Percentiles rank a stretch among this genome's conserved stretches.
These are phyloP conservation scores for Murraya koenigii DNA, from an alignment of 345 rosid genomes.

Conservation along the genomic window DNA sequence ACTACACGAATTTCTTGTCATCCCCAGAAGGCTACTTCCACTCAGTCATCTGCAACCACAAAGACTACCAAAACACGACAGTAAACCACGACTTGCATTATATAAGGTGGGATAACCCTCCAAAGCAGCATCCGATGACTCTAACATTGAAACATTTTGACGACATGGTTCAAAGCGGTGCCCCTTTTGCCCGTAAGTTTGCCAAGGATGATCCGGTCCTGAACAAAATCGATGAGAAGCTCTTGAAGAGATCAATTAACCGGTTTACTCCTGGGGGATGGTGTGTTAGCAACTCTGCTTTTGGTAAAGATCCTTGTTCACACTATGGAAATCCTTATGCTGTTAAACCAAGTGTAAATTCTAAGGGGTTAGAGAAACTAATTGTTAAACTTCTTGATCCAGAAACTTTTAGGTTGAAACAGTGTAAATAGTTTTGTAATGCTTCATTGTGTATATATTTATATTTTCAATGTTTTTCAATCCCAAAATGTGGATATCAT, in stretches of 20 bases:
- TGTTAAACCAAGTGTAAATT: conserved; percentile 56
- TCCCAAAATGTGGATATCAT: background rate
- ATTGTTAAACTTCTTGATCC: conserved; percentile 63
- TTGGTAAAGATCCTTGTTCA: conserved; percentile 48
- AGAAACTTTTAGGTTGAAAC: conserved; percentile 67
- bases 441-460: background rate
- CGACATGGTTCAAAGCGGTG: conserved; percentile 80
- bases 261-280: conserved; percentile 55
- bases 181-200: conserved; percentile 84
- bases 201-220: conserved; percentile 55
- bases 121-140: conserved; percentile 58
- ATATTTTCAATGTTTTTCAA: background rate
- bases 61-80: conserved; percentile 83
- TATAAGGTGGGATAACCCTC: conserved; percentile 74
- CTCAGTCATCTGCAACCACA: conserved; percentile 86
- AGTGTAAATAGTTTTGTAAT: conserved; percentile 57
- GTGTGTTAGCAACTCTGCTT: conserved; percentile 42
- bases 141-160: conserved; percentile 54
- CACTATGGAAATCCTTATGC: conserved; percentile 44
- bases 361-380: conserved; percentile 71
- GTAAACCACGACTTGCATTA: conserved; percentile 84
- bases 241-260: conserved; percentile 40
- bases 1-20: conserved; percentile 79
- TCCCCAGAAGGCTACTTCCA: conserved; percentile 91
- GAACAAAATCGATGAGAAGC: conserved; percentile 59